Base-by-base conservation (phyloP, 257 asterid species). In the Plantago elongata region DNA sequence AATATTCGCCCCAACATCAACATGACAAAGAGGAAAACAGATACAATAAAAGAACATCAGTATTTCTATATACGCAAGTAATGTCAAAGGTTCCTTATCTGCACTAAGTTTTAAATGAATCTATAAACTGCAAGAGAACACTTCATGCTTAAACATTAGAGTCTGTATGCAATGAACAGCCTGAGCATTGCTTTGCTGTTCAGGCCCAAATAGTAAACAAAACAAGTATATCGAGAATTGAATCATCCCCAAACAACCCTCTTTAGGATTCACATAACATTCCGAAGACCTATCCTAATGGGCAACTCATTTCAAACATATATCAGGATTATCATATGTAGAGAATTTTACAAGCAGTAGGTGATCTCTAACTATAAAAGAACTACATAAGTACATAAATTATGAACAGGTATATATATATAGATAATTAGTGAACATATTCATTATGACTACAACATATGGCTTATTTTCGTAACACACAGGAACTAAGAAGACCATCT, bases 401-500 rank as follows among this genome's bases (percentile, higher is more conserved):
- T 10, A 11, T 2, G 51, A 3, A 57, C 40, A 59, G 38, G 11
- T 68, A 11, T 60, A 27, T 68, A 11, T 60, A 27, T 43, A 60
- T 7, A 9, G 46, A 44, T 22, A 14, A 12, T 8, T 61, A 15
- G 37, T 27, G 27, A 38, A 30, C 43, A 9, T 42, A 15, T 29
- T 10, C 17, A 7, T 16, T 27, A 1, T 16, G 48, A 14, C 22
- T 63, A 9, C 27, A 22, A 22, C 27, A 22, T 22, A 22, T 22
- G 27, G 27, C 27, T 22, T 15, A 27, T n/a, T 15, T 30, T 1
- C 13, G 48, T 56, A 30, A 55, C 29, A 69, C 42, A 54, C 46
- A 55, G n/a, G 46, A 47, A 54, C 27, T 7, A 18, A 12, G 11
- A 45, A 50, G 43, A 29, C 30, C 16, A 1, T 68, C 57, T 51